Conservation (phyloP, 352 stramenopile genomes). For the Phytophthora aleatoria region DNA sequence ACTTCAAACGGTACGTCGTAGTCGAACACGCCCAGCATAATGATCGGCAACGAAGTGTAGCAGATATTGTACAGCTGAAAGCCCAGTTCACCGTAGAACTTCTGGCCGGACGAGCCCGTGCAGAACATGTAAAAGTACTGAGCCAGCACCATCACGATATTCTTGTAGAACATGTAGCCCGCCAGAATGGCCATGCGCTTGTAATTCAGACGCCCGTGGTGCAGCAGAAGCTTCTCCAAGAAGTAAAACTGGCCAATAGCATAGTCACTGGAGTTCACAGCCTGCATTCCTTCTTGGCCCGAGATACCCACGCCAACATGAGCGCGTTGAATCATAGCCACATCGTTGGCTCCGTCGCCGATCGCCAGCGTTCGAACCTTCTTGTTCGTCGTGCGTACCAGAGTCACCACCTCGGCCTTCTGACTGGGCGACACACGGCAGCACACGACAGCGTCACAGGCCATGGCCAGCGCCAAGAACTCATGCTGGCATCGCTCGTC, state of each 20-base stretch:
- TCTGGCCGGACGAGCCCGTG: constrained; percentile 90
- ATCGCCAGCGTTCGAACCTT: constrained; percentile 85
- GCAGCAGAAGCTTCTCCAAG: constrained; percentile 94
- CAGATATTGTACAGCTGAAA: constrained; percentile 95
- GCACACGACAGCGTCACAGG: constrained; percentile 78
- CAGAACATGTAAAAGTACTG: constrained; percentile 94
- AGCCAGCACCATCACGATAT: constrained; percentile 90
- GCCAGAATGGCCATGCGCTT: constrained; percentile 93
- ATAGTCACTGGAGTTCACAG: constrained; percentile 98
- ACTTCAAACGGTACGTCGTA: constrained; percentile 80
- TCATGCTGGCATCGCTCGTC: constrained; percentile 56
- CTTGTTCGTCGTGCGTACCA: constrained; percentile 60
- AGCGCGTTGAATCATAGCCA: constrained; percentile 93
- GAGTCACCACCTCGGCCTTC: constrained; percentile 79
- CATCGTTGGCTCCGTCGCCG: constrained; percentile 95
- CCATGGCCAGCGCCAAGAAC: constrained; percentile 75
- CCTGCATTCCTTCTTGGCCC: constrained; percentile 93
- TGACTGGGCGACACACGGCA: constrained; percentile 85
- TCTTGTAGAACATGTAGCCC: constrained; percentile 99
- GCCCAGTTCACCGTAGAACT: constrained; percentile 79
- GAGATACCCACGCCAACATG: constrained; percentile 92
- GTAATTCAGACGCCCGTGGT: constrained; percentile 98
- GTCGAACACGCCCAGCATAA: constrained; percentile 77
- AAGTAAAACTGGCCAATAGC: constrained; percentile 97
- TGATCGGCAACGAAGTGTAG: constrained; percentile 93